Base-by-base conservation (phyloP, 140 eudicot genomes). In the Senecio squalidus region DNA sequence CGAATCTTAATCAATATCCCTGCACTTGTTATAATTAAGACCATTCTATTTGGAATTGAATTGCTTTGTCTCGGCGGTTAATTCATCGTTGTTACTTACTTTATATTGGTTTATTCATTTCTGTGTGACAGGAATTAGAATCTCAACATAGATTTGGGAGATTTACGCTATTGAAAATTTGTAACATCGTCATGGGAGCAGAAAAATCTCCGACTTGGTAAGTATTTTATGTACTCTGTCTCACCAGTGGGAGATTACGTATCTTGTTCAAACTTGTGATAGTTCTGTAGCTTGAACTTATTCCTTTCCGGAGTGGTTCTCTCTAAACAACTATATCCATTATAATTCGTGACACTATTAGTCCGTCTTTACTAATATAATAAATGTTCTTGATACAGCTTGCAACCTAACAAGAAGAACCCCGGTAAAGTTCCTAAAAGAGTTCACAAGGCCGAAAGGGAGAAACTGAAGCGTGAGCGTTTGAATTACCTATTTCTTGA, bases 361-460 rank as follows among this genome's bases (percentile, higher is more conserved):
- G 44, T 45, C n/a, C 45, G 18, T 29, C 11, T 61, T 55, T 9
- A 47, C n/a, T 51, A 36, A 64, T 1, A 5, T 6, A n/a, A n/a
- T 39, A 34, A 36, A 25, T 65, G 22, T 29, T 74, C 17, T 70
- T 62, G n/a, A 28, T 70, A 43, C 80, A 84, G 95, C 66, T 66
- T 76, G 53, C 79, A 59, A 34, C 64, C 78, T 26, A 69, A 34
- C 73, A 79, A 77, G 80, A 89, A 80, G 77, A 82, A 61, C 30
- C 77, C 64, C 0, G 79, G 74, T 27, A 84, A 80, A 73, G 72
- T 78, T 65, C 94, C 95, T 23, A 82, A 81, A 76, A 77, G 80
- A 62, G 60, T 82, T 39, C 82, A 76, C 77, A 89, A 89, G 75
- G 85, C 97, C 52, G 95, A 89, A 78, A 80, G 95, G 66, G 97